phyloP scores from a whole-genome alignment of 148 eudicot genomes.

The Linanthus parryae region DNA sequence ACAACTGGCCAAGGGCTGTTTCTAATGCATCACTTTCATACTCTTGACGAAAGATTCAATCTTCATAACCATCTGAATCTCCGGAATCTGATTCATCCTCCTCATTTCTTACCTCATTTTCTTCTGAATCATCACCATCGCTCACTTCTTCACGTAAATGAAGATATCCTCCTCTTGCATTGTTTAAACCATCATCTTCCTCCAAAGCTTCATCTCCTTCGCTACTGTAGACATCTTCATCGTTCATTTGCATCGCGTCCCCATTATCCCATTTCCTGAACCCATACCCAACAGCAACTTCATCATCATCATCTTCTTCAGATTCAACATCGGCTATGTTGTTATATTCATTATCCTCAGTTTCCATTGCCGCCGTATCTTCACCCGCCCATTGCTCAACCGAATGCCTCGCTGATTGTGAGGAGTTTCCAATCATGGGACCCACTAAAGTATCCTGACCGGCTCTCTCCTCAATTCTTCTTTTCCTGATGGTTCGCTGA shows the following conservation, averaged over 20 bases:
- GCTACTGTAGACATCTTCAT: constrained; percentile 31
- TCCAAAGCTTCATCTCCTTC: constrained; percentile 28
- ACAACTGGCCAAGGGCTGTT: no score
- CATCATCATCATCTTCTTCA: constrained; percentile 28
- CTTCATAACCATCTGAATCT: constrained; percentile 5
- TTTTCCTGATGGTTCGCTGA: constrained; percentile 47
- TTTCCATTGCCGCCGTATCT: constrained; percentile 18
- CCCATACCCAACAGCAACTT: constrained; percentile 24
- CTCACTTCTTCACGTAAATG: constrained; percentile 15
- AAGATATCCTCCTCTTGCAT: constrained; percentile 10
- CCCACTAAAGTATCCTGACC: constrained; percentile 16
- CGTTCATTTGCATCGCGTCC: constrained; percentile 29
- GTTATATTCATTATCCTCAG: constrained; percentile 32
- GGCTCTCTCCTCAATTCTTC: constrained; percentile 39
- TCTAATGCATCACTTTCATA: background rate
- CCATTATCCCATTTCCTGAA: constrained; percentile 39
- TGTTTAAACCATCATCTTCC: constrained; percentile 20
- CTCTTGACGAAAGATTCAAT: background rate
- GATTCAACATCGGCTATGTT: constrained; percentile 44
- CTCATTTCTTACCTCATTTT: constrained; percentile 20
- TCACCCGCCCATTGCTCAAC: constrained; percentile 24
- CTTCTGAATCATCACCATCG: constrained; percentile 18
- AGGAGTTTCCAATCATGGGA: no score
- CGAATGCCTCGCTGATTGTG: constrained; percentile 15
- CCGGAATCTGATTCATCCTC: constrained; percentile 6